These are phyloP conservation scores for Botrytis fabae DNA, from an alignment of 2,329 filamentous ascomycete genomes.

Conservation along the genomic window DNA sequence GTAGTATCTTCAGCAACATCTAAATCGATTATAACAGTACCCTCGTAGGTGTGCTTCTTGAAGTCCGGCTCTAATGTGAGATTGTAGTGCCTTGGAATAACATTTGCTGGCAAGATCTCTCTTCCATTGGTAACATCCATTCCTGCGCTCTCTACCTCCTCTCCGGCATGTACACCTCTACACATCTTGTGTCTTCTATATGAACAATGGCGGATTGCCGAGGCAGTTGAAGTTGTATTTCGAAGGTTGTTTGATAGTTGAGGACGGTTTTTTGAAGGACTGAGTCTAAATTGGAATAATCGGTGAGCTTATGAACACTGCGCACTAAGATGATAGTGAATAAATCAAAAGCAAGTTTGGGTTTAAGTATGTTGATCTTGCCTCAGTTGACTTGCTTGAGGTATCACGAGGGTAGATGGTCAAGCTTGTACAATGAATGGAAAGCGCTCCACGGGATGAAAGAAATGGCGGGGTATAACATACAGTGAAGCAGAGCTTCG, in stretches of 20 bases:
- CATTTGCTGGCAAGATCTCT: conserved; percentile 87
- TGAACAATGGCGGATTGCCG: conserved; percentile 62
- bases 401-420: conserved; percentile 5
- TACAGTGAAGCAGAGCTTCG: conserved; percentile 22
- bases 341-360: background rate
- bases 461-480: conserved; percentile 19
- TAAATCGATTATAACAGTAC: conserved; percentile 80
- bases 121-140: conserved; percentile 65
- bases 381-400: conserved; percentile 10
- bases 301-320: conserved; percentile 12
- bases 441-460: conserved; percentile 15
- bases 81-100: conserved; percentile 90
- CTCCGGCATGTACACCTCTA: conserved; percentile 55
- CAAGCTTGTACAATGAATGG: background rate
- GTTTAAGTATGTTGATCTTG: background rate
- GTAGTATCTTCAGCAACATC: conserved; percentile 82
- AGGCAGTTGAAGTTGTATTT: conserved; percentile 31
- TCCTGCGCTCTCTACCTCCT: conserved; percentile 55
- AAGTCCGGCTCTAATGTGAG: conserved; percentile 90
- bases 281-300: conserved; percentile 28
- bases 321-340: conserved; percentile 5
- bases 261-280: conserved; percentile 30
- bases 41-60: conserved; percentile 81
- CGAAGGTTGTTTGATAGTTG: conserved; percentile 29
- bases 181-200: conserved; percentile 74